Conservation (phyloP, 2,329 filamentous ascomycete genomes). For the Xylaria sp. region DNA sequence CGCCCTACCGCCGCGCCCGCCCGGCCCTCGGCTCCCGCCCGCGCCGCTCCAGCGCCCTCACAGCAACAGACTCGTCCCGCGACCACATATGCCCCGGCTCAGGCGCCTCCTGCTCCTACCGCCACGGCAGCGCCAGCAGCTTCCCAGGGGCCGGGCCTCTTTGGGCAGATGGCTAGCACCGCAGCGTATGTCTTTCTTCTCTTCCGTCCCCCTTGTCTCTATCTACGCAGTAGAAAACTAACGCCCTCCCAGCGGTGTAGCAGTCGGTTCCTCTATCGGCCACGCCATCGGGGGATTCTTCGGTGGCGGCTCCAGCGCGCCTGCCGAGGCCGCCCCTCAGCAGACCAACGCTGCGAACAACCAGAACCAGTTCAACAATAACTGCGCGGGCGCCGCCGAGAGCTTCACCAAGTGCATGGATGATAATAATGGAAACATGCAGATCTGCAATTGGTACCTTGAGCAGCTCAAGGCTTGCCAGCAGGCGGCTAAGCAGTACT, state of each 20-base stretch:
- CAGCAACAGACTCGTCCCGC: constrained; percentile 75
- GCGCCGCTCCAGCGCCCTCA: constrained; percentile 57
- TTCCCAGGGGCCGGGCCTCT: constrained; percentile 81
- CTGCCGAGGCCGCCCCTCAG: constrained; percentile 61
- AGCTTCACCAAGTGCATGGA: constrained; percentile 97
- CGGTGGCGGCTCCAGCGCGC: constrained; percentile 74
- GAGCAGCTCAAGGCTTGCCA: constrained; percentile 96
- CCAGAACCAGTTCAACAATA: constrained; percentile 69
- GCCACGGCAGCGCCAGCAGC: constrained; percentile 59
- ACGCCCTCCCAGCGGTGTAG: constrained; percentile 78
- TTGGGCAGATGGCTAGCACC: constrained; percentile 97
- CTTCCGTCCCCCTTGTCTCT: constrained; percentile 9
- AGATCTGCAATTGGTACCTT: constrained; percentile 97
- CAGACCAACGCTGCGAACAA: constrained; percentile 59
- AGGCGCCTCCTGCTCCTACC: constrained; percentile 56
- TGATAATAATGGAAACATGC: constrained; percentile 91
- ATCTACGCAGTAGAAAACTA: constrained; percentile 40
- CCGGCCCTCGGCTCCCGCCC: constrained; percentile 73
- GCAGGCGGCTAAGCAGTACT: constrained; percentile 78
- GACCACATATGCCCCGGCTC: constrained; percentile 69
- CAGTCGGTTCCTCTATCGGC: constrained; percentile 93
- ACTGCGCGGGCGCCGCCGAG: constrained; percentile 82
- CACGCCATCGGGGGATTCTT: constrained; percentile 94
- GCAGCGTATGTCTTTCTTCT: constrained; percentile 73
- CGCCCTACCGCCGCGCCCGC: constrained; percentile 50